Conservation (phyloP, 768 basidiomycete genomes). For the Suillus cothurnatus region DNA sequence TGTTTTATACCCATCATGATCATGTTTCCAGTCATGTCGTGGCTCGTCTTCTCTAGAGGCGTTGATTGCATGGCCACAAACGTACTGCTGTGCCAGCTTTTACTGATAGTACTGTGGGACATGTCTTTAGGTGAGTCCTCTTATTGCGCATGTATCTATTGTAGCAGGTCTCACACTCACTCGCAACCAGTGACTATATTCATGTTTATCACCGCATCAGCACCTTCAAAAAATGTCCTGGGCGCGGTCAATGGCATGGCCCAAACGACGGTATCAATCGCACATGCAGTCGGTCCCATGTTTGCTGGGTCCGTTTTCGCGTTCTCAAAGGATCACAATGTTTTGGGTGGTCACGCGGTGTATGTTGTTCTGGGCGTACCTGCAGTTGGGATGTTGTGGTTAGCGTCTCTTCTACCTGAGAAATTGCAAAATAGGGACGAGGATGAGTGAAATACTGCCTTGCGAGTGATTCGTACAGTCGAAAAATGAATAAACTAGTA, state of each 20-base stretch:
- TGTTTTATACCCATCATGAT: conserved; percentile 25
- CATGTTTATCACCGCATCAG: conserved; percentile 33
- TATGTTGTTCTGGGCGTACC: conserved; percentile 38
- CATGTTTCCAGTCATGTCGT: conserved; percentile 25
- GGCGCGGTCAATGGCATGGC: conserved; percentile 57
- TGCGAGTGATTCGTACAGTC: neutral
- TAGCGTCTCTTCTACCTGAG: conserved; percentile 43
- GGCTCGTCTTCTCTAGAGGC: conserved; percentile 12
- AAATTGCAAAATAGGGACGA: conserved; percentile 39
- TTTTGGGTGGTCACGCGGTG: conserved; percentile 50
- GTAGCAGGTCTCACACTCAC: neutral
- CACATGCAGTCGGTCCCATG: conserved; percentile 55
- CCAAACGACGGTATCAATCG: conserved; percentile 51
- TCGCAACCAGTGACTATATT: conserved; percentile 28
- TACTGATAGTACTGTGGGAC: conserved; percentile 49
- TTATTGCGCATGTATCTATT: neutral
- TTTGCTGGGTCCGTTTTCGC: conserved; percentile 60
- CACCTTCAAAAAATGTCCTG: conserved; percentile 38
- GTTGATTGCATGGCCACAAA: conserved; percentile 46
- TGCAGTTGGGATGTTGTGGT: conserved; percentile 20
- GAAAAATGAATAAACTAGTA: neutral
- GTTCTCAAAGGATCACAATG: conserved; percentile 44
- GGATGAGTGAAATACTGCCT: neutral
- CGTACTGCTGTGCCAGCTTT: conserved; percentile 48
- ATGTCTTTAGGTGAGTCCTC: conserved; percentile 52